Evolutionary conservation across 768 basidiomycete genomes (phyloP), one percentile per base, ranked within the genome.

Genomic region (Suillus cothurnatus): DNA sequence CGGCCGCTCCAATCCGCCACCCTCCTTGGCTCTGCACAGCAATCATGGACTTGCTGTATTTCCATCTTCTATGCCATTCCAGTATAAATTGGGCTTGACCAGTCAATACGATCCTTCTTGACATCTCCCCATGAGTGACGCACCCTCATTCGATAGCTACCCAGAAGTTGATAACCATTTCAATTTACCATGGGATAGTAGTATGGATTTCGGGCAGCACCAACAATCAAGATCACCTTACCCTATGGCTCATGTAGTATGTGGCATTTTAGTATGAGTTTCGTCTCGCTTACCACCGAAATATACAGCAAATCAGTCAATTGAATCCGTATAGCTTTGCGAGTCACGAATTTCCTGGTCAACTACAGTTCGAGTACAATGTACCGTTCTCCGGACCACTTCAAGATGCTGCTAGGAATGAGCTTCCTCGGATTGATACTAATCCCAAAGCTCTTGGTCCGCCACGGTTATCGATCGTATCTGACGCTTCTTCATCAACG

Each of bases 21-120:
- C 38, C 57, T 17, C 57, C 57, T 59, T 59, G 57, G 57, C 57
- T 59, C 57, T 39, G 19, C 57, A 59, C 57, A 59, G 57, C 57
- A 59, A 59, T 26, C 17, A 39, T n/a, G n/a, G 6, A 38, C 56
- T 57, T 57, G 38, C 38, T 59, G 57, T 59, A 59, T 58, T 26
- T 38, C 8, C 8, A 23, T 11, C 8, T 38, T 38, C 34, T 19
- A 26, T 58, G 36, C 36, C 55, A 26, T 45, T 36, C 32, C 19
- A 28, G 21, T 56, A 56, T 56, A 56, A 59, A 58, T 26, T n/a
- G 14, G 53, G 9, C 19, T 6, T 19, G 1, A 55, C 19, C 2
- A 7, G 50, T 4, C 15, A 21, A 28, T 7, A 9, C 52, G 6
- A 55, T 39, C 38, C 21, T 38, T 38, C 56, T 32, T 36, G 34